Evolutionary conservation across 768 basidiomycete genomes (phyloP), one percentile per base, ranked within the genome.

Genomic region (Termitomyces sp.): DNA sequence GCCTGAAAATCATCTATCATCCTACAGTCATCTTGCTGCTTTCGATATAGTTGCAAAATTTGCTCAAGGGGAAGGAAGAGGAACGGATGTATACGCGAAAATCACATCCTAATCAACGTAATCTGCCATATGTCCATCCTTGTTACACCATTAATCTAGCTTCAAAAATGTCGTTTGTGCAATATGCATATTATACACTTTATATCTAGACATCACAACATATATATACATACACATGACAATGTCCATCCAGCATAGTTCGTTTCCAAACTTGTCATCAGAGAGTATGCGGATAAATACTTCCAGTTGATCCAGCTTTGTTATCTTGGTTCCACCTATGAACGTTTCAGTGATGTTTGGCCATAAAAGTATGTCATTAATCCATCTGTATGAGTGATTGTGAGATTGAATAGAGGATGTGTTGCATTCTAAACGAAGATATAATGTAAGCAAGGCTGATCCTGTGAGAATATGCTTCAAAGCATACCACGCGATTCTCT

Each of bases 401-500:
- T 86, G 49, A 93, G 70, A 61, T 91, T 90, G 71, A 91, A 87
- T 14, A 92, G 60, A 0, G 91, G 91, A 59, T 90, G 88, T 0
- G 88, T 89, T 6, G 90, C 88, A 64, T 94, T 94, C 90, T 92
- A 59, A 5, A 16, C 32, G 3, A 40, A 18, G 48, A 11, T 30
- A 6, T 30, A 38, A 18, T 55, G 50, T 36, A 36, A 38, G 52
- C 41, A 58, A 5, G 57, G 9, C 35, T 18, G 18, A 1, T 0
- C 24, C 26, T n/a, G 5, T 9, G 24, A 22, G 32, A 40, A 3
- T 53, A 60, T 10, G n/a, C 41, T 43, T 5, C 16, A 36, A 48
- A 20, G 74, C 86, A 60, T 63, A 89, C 85, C 52, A 91, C 74
- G 11, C 86, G 74, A 68, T 88, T 91, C 7, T 67, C 74, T n/a